Evolutionary conservation across 192 early-diverging fungal species (phyloP), one percentile per base, ranked within the genome.

Genomic region (Cladochytrium replicatum): DNA sequence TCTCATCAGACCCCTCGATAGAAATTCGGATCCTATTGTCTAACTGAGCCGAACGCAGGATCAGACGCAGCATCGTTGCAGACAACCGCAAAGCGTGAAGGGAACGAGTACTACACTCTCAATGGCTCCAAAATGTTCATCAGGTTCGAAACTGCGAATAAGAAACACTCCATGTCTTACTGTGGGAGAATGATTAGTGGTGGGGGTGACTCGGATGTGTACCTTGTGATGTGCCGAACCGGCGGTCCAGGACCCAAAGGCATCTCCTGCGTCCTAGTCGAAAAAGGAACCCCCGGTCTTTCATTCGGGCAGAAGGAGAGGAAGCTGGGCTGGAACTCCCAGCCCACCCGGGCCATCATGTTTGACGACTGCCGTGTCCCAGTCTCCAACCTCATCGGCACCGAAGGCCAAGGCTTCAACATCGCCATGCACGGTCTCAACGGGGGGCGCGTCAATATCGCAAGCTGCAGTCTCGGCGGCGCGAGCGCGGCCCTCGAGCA

Each of bases 391-490:
- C 25, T 80, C 43, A 50, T 80, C 34, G 77, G 72, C n/a, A 46
- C 31, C 23, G 72, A 72, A 32, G 77, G 77, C 7, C 63, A 80
- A 21, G 77, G 77, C 6, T 80, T 80, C 63, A 58, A 50, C 11
- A 77, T 77, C 46, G 77, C 77, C 25, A 80, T 80, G 77, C 71
- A 75, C 54, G 77, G 74, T 3, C 57, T 80, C 23, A 74, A 79
- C 44, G 77, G 77, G 3, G 77, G 77, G 13, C 32, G 3, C 27
- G 3, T 39, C 21, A 48, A 41, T n/a, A 22, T 32, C 60, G 73
- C 72, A 8, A 74, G 71, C 2, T 74, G 74, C 55, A 68, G 64
- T 55, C 60, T 79, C 31, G 77, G 77, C 9, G 77, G 69, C n/a
- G 77, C 77, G 1, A 69, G 55, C 39, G 50, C 54, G 17, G 59